phyloP scores from a whole-genome alignment of 192 early-diverging fungal genomes.

The Coemansia sp. region DNA sequence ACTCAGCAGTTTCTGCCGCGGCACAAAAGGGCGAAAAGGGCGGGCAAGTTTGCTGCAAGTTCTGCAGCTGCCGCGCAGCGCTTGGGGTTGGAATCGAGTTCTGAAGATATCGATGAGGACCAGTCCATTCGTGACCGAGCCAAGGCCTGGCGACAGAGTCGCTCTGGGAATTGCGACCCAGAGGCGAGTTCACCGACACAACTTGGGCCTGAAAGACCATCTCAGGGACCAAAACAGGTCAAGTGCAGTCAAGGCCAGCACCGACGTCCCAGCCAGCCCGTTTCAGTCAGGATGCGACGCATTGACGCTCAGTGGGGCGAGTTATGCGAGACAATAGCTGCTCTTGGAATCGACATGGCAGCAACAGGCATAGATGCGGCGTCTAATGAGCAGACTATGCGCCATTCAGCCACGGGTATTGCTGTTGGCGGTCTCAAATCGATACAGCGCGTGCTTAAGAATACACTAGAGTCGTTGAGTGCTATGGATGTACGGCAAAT shows the following conservation, averaged over 20 bases:
- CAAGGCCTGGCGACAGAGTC: background rate
- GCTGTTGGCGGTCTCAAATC: slow-evolving; percentile 30
- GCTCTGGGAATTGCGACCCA: background rate
- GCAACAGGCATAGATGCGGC: background rate
- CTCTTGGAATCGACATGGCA: slow-evolving; percentile 12
- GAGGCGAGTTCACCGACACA: background rate
- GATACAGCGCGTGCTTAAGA: slow-evolving; percentile 29
- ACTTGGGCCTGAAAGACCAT: background rate
- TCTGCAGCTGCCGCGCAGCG: background rate
- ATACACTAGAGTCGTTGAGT: slow-evolving; percentile 14
- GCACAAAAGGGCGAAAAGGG: background rate
- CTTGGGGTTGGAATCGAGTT: background rate
- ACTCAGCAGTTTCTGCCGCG: too few species aligned
- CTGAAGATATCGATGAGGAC: background rate
- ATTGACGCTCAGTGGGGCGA: slow-evolving; percentile 31
- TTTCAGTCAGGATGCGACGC: slow-evolving; percentile 24
- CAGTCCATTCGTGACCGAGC: background rate
- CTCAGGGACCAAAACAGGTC: background rate
- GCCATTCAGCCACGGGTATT: slow-evolving; percentile 1
- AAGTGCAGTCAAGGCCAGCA: background rate
- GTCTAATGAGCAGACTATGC: background rate
- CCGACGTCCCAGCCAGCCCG: slow-evolving; percentile 30
- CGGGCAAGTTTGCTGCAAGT: background rate
- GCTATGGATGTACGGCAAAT: background rate
- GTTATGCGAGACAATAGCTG: slow-evolving; percentile 6